Evolutionary conservation across 2,329 filamentous ascomycete species (phyloP), one percentile per base, ranked within the genome.

Genomic region (Phoma herbarum): DNA sequence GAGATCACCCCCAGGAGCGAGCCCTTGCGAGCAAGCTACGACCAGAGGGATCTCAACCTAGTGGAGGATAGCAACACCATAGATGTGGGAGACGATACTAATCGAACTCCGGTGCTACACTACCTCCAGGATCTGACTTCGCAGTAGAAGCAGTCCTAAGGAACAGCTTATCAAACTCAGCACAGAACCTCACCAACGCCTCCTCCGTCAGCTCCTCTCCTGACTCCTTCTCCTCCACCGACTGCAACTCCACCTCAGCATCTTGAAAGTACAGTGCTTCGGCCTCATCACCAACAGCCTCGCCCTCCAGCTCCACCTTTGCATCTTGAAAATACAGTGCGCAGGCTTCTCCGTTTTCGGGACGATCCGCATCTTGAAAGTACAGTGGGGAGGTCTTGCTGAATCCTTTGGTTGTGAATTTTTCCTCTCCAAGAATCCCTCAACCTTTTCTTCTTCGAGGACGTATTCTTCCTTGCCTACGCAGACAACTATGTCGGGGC

Each of bases 161-260:
- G n/a, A 51, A 51, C 35, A 51, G 37, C 37, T 31, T 42, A 5
- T 42, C 25, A 22, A 23, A n/a, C 25, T 42, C 26, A 12, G 25
- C 18, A 22, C 37, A 33, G 26, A 51, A 31, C 26, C 37, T 42
- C n/a, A 42, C 37, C 20, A 66, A 23, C 4, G 43, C 50, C 20
- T 52, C 45, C 25, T 62, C 52, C 8, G 61, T 62, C 59, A 66
- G 49, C 39, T 45, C 28, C 29, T 50, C 41, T 22, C 48, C 53
- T 25, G 22, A 44, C n/a, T 23, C 39, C 20, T 25, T 42, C 47
- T 50, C 29, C 44, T 22, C 20, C 18, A 39, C 35, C 29, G 29
- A 35, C 44, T 47, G 44, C 44, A 10, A 26, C 43, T 46, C 53
- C 43, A 57, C 22, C 43, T 52, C 43, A 31, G 48, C 25, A 41